phyloP scores from a whole-genome alignment of 2,329 filamentous ascomycete genomes.

The Aspergillus sp. region DNA sequence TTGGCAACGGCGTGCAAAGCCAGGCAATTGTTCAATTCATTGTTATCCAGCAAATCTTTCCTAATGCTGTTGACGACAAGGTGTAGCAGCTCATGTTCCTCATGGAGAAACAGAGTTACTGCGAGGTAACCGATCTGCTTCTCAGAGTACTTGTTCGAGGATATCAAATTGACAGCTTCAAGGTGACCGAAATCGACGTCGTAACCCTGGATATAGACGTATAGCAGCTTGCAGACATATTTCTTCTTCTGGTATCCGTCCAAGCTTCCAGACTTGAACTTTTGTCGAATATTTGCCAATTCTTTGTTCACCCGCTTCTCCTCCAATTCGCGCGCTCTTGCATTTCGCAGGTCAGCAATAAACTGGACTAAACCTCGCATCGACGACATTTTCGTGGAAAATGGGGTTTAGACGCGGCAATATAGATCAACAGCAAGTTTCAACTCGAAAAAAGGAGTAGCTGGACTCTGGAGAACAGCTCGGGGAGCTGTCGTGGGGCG shows the following conservation, averaged over 20 bases:
- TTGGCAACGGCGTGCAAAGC: conserved; percentile 97
- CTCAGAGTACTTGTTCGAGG: conserved; percentile 95
- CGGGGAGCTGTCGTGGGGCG: background rate
- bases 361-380: conserved; percentile 88
- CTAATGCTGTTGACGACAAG: conserved; percentile 98
- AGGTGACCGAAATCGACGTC: conserved; percentile 99
- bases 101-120: conserved; percentile 95
- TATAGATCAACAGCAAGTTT: background rate
- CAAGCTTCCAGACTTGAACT: conserved; percentile 93
- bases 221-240: conserved; percentile 99
- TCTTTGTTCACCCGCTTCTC: conserved; percentile 99
- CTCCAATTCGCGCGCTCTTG: conserved; percentile 89
- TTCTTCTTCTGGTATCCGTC: conserved; percentile 99
- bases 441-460: background rate
- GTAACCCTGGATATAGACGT: conserved; percentile 99
- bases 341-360: conserved; percentile 95
- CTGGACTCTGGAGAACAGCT: background rate
- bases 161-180: conserved; percentile 97
- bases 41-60: conserved; percentile 91
- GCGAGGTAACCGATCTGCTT: conserved; percentile 99
- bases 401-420: background rate
- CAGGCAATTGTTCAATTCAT: conserved; percentile 96
- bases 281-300: conserved; percentile 95
- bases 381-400: conserved; percentile 45
- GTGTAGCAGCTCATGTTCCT: conserved; percentile 94